Conservation (phyloP, 129 eudicot genomes). For the Chrysanthemum seticuspe region DNA sequence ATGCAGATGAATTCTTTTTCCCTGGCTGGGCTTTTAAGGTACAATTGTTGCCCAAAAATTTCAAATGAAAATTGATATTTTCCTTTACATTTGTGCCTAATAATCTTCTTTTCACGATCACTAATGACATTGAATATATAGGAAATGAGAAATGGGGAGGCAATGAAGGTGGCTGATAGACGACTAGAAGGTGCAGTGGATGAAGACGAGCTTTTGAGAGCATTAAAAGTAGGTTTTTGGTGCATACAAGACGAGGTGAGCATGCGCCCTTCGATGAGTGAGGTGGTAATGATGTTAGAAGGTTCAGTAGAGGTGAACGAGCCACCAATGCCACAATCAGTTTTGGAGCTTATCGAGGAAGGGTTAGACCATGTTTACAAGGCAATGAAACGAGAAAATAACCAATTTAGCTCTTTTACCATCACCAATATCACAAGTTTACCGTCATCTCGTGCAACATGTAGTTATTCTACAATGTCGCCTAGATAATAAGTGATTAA, state of each 20-base stretch:
- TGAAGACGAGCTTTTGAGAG: conserved; percentile 61
- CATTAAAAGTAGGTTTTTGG: conserved; percentile 79
- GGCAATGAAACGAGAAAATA: conserved; percentile 88
- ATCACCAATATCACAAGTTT: conserved; percentile 43
- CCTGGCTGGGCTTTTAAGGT: conserved; percentile 99
- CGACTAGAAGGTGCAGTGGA: conserved; percentile 76
- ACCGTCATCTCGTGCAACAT: conserved; percentile 88
- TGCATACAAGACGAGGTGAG: conserved; percentile 91
- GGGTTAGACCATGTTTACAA: conserved; percentile 90
- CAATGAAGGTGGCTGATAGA: conserved; percentile 69
- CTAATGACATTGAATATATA: conserved; percentile 4
- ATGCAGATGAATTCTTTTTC: conserved; percentile 76
- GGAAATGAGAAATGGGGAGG: conserved; percentile 70
- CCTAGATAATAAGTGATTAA: conserved; percentile 52
- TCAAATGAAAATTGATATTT: not conserved
- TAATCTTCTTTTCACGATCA: not conserved
- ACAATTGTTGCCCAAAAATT: not conserved
- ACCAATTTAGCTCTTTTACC: conserved; percentile 72
- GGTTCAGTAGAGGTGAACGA: conserved; percentile 65
- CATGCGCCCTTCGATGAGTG: conserved; percentile 95
- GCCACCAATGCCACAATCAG: conserved; percentile 95
- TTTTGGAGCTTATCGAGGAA: conserved; percentile 81
- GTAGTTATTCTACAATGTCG: conserved; percentile 95
- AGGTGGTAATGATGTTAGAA: conserved; percentile 92
- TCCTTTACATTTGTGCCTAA: too few relatives aligned